phyloP scores from a whole-genome alignment of 768 basidiomycete genomes.

The Tephrocybe sp. region DNA sequence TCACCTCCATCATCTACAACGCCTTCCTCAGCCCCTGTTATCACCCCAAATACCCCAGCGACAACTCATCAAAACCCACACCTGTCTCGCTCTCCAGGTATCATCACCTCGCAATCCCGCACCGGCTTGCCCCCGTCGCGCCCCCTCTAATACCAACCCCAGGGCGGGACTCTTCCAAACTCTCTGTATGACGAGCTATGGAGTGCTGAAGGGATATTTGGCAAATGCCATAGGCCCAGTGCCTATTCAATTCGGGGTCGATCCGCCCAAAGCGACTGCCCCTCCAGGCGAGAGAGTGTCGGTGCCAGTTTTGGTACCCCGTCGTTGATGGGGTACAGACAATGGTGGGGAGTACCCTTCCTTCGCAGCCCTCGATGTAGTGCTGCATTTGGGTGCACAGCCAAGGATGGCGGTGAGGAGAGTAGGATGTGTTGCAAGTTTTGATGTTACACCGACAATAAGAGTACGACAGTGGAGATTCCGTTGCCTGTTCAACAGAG shows the following conservation, averaged over 20 bases:
- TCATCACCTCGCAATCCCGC: constrained; percentile 29
- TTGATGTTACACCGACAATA: constrained; percentile 3
- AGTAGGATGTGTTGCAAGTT: constrained; percentile 7
- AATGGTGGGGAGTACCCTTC: no score
- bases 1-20: no score
- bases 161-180: constrained; percentile 17
- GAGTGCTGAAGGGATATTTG: constrained; percentile 50
- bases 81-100: constrained; percentile 39
- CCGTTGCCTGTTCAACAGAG: no score
- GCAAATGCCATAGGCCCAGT: constrained; percentile 50
- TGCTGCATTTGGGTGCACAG: no score
- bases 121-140: constrained; percentile 14
- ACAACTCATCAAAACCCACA: constrained; percentile 31
- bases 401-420: constrained; percentile 4
- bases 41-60: no score
- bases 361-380: neutral
- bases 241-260: constrained; percentile 54
- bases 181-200: constrained; percentile 57
- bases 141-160: constrained; percentile 8
- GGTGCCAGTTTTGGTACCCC: neutral
- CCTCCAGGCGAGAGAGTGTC: constrained; percentile 13
- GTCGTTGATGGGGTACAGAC: neutral
- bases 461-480: no score
- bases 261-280: no score
- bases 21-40: no score